Percentiles rank a stretch among this genome's conserved stretches.
Conservation (phyloP, 2,329 filamentous ascomycete species). For the Fusarium coicis region DNA sequence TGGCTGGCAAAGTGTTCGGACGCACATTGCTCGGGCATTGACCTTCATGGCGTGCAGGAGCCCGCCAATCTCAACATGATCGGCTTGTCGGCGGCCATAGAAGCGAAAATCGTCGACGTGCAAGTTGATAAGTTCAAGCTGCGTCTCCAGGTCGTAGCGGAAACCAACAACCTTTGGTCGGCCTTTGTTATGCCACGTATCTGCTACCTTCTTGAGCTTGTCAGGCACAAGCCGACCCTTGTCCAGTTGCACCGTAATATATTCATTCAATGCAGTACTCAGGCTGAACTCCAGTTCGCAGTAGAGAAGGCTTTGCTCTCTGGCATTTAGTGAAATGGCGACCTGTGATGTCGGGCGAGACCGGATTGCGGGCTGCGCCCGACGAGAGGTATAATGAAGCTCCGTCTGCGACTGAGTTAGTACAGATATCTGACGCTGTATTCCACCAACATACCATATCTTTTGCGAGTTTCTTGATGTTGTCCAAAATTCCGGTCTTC, state of each 20-base stretch:
- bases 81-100: constrained; percentile 59
- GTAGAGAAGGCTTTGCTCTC: constrained; percentile 68
- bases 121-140: constrained; percentile 63
- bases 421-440: not conserved
- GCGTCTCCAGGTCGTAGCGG: constrained; percentile 69
- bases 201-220: constrained; percentile 62
- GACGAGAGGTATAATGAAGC: constrained; percentile 48
- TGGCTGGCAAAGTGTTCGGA: constrained; percentile 68
- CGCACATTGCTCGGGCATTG: constrained; percentile 62
- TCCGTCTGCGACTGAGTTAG: constrained; percentile 49
- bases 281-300: constrained; percentile 68
- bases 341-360: constrained; percentile 48
- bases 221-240: constrained; percentile 64
- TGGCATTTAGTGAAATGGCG: constrained; percentile 62
- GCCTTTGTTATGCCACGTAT: constrained; percentile 63
- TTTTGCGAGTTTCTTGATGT: constrained; percentile 64
- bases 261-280: constrained; percentile 62
- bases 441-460: constrained; percentile 57
- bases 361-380: constrained; percentile 46
- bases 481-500: constrained; percentile 56
- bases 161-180: constrained; percentile 66
- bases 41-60: constrained; percentile 63
- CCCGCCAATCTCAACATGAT: constrained; percentile 56
- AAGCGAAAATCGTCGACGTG: constrained; percentile 66
- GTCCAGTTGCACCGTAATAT: constrained; percentile 64